These are phyloP conservation scores for Usnea hakonensis DNA, from an alignment of 495 filamentous ascomycete species.

Conservation along the genomic window DNA sequence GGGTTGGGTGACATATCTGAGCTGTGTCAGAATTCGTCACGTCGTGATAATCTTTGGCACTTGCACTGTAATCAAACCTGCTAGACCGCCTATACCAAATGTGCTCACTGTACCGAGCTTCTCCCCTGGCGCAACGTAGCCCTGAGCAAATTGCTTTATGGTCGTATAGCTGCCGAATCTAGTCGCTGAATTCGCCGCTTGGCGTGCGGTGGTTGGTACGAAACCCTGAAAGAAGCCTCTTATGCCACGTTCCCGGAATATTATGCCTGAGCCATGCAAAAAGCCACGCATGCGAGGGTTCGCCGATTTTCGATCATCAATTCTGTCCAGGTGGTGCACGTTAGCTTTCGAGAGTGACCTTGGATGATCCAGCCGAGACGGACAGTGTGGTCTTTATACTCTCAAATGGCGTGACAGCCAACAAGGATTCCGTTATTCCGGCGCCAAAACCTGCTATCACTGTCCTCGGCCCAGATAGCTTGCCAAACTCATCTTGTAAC, in stretches of 20 bases:
- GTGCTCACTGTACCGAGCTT: conserved; percentile 85
- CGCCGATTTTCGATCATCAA: conserved; percentile 86
- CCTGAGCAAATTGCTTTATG: conserved; percentile 82
- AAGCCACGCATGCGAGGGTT: conserved; percentile 89
- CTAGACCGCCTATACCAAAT: conserved; percentile 83
- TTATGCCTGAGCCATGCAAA: conserved; percentile 79
- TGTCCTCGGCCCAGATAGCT: conserved; percentile 80
- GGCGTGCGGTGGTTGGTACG: conserved; percentile 86
- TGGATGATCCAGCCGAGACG: conserved; percentile 13
- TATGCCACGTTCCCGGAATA: conserved; percentile 77
- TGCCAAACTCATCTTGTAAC: conserved; percentile 76
- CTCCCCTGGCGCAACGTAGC: conserved; percentile 88
- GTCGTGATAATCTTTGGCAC: conserved; percentile 26
- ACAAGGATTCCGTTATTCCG: conserved; percentile 83
- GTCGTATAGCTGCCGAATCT: conserved; percentile 86
- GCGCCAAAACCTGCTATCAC: conserved; percentile 93
- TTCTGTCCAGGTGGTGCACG: conserved; percentile 39
- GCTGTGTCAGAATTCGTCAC: conserved; percentile 8
- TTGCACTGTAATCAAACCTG: conserved; percentile 89
- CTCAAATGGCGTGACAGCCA: conserved; percentile 95
- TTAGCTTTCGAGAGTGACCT: not conserved
- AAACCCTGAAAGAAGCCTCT: conserved; percentile 95
- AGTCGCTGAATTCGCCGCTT: conserved; percentile 87
- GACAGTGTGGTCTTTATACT: conserved; percentile 94
- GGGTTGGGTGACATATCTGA: conserved; percentile 67